Evolutionary conservation across 805 yeast species (phyloP).

Genomic region (Metschnikowia picachoensis): DNA sequence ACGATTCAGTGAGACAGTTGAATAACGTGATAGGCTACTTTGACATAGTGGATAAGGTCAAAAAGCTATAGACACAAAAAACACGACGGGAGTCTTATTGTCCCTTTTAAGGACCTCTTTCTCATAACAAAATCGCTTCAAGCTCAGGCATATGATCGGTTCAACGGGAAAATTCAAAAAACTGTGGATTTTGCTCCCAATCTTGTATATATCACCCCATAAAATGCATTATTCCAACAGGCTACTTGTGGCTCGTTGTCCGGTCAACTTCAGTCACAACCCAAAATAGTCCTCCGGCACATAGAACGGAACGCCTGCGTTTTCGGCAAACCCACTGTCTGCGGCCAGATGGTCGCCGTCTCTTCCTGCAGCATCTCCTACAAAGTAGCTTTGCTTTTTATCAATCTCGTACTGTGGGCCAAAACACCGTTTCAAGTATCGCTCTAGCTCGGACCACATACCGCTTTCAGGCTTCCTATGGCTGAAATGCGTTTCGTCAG

Average conservation of each 20-base stretch:
- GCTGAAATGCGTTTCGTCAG: conserved; percentile 28
- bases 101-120: too few relatives aligned
- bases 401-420: conserved; percentile 32
- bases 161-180: too few relatives aligned
- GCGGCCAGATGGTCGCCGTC: conserved; percentile 72
- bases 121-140: too few relatives aligned
- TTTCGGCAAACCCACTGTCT: conserved; percentile 66
- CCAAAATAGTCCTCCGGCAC: conserved; percentile 70
- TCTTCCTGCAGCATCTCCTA: conserved; percentile 98
- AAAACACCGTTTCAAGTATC: conserved; percentile 30
- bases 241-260: too few relatives aligned
- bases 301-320: conserved; percentile 48
- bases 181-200: too few relatives aligned
- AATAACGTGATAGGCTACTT: conserved; percentile 60
- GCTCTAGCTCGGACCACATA: conserved; percentile 60
- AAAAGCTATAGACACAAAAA: conserved; percentile 1
- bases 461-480: conserved; percentile 77
- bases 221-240: too few relatives aligned
- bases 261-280: background rate
- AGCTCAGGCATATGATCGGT: too few relatives aligned
- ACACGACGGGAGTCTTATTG: background rate
- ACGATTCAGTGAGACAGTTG: conserved; percentile 24
- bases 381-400: conserved; percentile 50
- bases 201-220: conserved; percentile 1
- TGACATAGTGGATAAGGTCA: conserved; percentile 55